These are phyloP conservation scores for Tubosaeta sp. DNA, from an alignment of 768 basidiomycete species.

Conservation along the genomic window DNA sequence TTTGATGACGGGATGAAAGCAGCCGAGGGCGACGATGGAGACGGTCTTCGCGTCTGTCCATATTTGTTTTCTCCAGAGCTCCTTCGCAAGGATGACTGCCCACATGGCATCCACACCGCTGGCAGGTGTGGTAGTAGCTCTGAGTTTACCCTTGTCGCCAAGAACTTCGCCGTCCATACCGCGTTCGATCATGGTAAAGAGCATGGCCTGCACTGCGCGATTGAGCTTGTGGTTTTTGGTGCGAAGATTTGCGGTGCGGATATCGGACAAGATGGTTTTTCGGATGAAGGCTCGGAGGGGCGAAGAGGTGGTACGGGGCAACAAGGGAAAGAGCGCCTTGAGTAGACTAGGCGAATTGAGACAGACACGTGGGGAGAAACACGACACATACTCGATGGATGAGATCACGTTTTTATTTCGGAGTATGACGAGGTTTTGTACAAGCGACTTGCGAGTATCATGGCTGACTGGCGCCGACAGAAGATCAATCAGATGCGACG, in stretches of 20 bases:
- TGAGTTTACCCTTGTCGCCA: conserved; percentile 80
- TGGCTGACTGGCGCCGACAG: conserved; percentile 72
- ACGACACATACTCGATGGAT: conserved; percentile 74
- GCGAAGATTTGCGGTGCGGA: conserved; percentile 83
- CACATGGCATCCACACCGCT: conserved; percentile 91
- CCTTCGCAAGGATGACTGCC: conserved; percentile 91
- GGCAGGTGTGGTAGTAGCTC: conserved; percentile 34
- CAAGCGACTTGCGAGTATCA: conserved; percentile 78
- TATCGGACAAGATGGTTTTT: conserved; percentile 90
- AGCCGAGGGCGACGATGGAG: conserved; percentile 85
- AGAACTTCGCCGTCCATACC: conserved; percentile 80
- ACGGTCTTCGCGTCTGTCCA: conserved; percentile 95
- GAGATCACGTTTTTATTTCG: conserved; percentile 90
- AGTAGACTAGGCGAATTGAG: conserved; percentile 56
- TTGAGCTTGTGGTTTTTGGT: conserved; percentile 95
- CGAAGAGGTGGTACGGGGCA: conserved; percentile 89
- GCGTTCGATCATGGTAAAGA: conserved; percentile 93
- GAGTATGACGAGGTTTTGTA: conserved; percentile 90
- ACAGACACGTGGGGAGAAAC: neutral
- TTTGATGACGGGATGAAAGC: conserved; percentile 90
- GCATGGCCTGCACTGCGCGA: conserved; percentile 89
- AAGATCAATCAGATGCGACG: conserved; percentile 71
- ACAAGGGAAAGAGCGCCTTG: conserved; percentile 87
- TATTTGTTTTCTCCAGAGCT: conserved; percentile 89
- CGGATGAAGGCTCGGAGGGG: conserved; percentile 82